A percentile compares a stretch with the other conserved stretches of the same genome.
Evolutionary conservation across 208 protist species (phyloP).

Genomic region (Wallacemonas sp.): DNA sequence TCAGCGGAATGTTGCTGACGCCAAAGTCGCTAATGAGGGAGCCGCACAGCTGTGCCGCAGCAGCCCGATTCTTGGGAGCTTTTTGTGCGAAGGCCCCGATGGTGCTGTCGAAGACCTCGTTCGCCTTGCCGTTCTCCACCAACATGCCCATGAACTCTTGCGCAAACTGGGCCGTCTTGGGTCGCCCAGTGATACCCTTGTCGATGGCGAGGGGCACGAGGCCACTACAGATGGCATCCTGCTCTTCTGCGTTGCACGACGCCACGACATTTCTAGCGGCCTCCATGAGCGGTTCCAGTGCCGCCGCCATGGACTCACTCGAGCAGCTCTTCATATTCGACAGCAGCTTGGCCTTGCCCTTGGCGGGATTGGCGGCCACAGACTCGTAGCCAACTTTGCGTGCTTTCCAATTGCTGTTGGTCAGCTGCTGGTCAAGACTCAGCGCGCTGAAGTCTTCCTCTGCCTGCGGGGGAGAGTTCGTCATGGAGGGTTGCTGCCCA

Average conservation of each 20-base stretch:
- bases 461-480: not conserved
- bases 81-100: slow-evolving; percentile 56
- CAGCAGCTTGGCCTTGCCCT: slow-evolving; percentile 36
- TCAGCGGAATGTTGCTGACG: slow-evolving; percentile 54
- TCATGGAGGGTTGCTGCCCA: slow-evolving; percentile 8
- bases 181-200: slow-evolving; percentile 81
- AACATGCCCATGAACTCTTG: slow-evolving; percentile 50
- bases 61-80: slow-evolving; percentile 63
- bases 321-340: slow-evolving; percentile 35
- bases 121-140: slow-evolving; percentile 45
- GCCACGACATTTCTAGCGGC: slow-evolving; percentile 41
- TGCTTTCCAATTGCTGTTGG: slow-evolving; percentile 78
- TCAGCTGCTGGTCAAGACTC: slow-evolving; percentile 46
- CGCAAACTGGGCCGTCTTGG: slow-evolving; percentile 50
- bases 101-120: slow-evolving; percentile 51
- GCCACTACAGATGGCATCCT: slow-evolving; percentile 33
- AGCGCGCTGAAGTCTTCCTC: slow-evolving; percentile 61
- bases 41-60: slow-evolving; percentile 49
- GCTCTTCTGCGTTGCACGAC: slow-evolving; percentile 39
- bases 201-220: slow-evolving; percentile 51
- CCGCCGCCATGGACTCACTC: slow-evolving; percentile 58
- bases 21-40: slow-evolving; percentile 73
- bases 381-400: slow-evolving; percentile 66
- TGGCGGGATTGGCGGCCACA: slow-evolving; percentile 31
- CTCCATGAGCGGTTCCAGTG: slow-evolving; percentile 70